Evolutionary conservation across 2,329 filamentous ascomycete species (phyloP).

Genomic region (Alternaria viburni): DNA sequence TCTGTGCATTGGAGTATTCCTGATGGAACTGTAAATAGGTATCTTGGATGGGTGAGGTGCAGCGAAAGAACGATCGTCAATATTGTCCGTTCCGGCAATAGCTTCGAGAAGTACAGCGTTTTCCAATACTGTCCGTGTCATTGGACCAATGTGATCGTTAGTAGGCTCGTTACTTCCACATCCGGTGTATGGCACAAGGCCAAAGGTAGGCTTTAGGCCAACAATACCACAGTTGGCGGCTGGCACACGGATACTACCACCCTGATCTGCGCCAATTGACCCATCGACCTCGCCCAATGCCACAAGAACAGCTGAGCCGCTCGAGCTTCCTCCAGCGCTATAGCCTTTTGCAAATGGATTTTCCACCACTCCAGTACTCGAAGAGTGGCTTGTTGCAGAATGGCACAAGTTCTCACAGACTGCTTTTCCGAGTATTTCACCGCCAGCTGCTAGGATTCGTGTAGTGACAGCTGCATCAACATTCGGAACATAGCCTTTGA

Average conservation of each 20-base stretch:
- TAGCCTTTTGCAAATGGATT: constrained; percentile 56
- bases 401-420: constrained; percentile 45
- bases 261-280: constrained; percentile 58
- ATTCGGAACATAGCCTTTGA: constrained; percentile 17
- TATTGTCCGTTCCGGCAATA: constrained; percentile 57
- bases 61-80: constrained; percentile 52
- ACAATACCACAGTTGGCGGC: constrained; percentile 49
- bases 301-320: constrained; percentile 57
- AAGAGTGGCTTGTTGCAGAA: constrained; percentile 38
- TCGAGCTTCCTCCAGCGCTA: constrained; percentile 58
- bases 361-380: constrained; percentile 53
- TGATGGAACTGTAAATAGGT: constrained; percentile 37
- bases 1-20: constrained; percentile 9
- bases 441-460: constrained; percentile 38
- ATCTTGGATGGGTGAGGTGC: constrained; percentile 34
- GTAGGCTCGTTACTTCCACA: constrained; percentile 57
- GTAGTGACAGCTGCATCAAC: constrained; percentile 40
- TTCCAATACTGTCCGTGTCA: constrained; percentile 53
- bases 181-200: constrained; percentile 60
- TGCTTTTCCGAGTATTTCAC: constrained; percentile 35
- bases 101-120: constrained; percentile 53
- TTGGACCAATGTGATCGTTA: constrained; percentile 59
- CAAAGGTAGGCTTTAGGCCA: constrained; percentile 61
- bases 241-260: constrained; percentile 56
- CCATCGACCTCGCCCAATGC: constrained; percentile 53